Base-by-base conservation (phyloP, 2,329 filamentous ascomycete species). In the Penicillium sp. region DNA sequence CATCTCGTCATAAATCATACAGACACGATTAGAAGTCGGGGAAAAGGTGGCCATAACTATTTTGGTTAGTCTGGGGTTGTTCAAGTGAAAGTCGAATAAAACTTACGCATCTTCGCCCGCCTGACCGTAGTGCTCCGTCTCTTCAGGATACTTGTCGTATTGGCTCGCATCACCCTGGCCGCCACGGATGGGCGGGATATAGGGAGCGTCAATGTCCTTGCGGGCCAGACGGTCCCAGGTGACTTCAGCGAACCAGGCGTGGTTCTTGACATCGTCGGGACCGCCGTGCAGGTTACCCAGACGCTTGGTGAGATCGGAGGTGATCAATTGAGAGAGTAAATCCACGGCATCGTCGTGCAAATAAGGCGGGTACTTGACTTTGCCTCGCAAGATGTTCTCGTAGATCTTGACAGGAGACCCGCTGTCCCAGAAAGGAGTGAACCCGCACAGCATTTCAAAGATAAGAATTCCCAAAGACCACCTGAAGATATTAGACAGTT, bases 321-420 rank as follows among this genome's bases (percentile, higher is more conserved):
- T 99, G 74, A 99, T 97, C 64, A 99, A 81, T 64, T 91, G 88
- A 68, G 94, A 88, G 33, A 99, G 84, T 52, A 99, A 81, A 71
- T 97, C 89, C 70, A 96, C 91, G 0, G 94, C 94, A 69, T 97
- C 94, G 1, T 88, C 86, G 70, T 97, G 90, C 66, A 99, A 89
- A 72, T 97, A 99, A 6, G 89, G 87, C 49, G 94, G 94, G 71
- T 97, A 99, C 76, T 96, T 97, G 74, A 99, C 89, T 65, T 89
- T 87, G 54, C 93, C 94, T 68, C 91, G 92, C 59, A 99, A 83
- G 67, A 99, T 99, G 72, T 99, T 99, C 78, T 99, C 94, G 77
- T 99, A 99, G 68, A 99, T 99, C 76, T 96, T 96, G 85, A 99
- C 95, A 2, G 94, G 93, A 42, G 90, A 96, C 50, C 93, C 94